phyloP scores from a whole-genome alignment of 352 stramenopile species.

The Thraustochytrium striatum region DNA sequence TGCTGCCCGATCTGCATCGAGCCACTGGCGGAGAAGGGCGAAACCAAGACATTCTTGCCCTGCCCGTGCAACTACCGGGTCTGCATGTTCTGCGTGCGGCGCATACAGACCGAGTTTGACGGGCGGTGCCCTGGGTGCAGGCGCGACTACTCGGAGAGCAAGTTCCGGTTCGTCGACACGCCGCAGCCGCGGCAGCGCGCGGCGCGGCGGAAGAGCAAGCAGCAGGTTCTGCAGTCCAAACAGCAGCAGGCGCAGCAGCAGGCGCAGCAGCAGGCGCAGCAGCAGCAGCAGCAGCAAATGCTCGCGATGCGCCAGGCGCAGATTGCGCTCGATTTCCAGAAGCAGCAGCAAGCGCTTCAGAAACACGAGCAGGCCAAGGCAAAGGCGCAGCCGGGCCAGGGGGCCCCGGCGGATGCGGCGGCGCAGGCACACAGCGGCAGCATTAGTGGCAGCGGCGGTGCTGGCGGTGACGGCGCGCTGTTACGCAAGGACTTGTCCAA shows the following conservation, averaged over 20 bases:
- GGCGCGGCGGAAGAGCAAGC: constrained; percentile 6
- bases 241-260: constrained; percentile 1
- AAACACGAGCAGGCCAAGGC: not conserved
- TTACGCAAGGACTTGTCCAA: constrained; percentile 78
- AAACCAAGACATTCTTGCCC: constrained; percentile 88
- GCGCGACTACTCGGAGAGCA: constrained; percentile 84
- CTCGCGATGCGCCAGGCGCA: not conserved
- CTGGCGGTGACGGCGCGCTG: too few species aligned
- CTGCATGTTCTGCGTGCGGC: constrained; percentile 99
- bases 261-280: constrained; percentile 15
- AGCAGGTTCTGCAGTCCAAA: too few species aligned
- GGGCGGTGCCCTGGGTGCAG: constrained; percentile 93
- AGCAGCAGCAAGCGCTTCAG: not conserved
- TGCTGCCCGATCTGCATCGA: constrained; percentile 97
- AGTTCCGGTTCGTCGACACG: constrained; percentile 41
- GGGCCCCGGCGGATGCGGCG: not conserved
- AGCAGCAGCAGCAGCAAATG: constrained; percentile 5
- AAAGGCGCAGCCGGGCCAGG: constrained; percentile 49
- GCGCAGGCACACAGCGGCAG: not conserved
- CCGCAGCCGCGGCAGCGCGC: not conserved
- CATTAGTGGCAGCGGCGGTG: not conserved
- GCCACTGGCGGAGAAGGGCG: constrained; percentile 94
- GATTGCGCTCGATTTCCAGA: not conserved
- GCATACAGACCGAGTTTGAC: constrained; percentile 98
- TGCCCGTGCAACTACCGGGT: constrained; percentile 98